Conservation (phyloP, 345 rosid species). For the Limnanthes douglasii region DNA sequence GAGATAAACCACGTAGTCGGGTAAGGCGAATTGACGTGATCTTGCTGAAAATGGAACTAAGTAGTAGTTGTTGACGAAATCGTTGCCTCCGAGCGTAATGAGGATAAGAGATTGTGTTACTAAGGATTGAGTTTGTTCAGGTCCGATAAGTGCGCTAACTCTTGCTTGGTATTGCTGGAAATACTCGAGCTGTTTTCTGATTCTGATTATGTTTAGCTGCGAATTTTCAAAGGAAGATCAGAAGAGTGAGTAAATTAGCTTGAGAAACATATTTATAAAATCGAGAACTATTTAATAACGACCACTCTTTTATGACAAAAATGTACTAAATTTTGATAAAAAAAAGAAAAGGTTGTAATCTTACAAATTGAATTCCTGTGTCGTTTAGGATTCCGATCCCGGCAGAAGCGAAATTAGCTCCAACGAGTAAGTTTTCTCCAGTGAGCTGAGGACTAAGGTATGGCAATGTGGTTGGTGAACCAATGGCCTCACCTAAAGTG, state of each 20-base stretch:
- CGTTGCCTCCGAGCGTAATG: slow-evolving; percentile 84
- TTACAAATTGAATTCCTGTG: slow-evolving; percentile 74
- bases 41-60: slow-evolving; percentile 74
- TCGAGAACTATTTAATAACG: background rate
- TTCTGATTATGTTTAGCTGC: slow-evolving; percentile 73
- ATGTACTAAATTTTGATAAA: background rate
- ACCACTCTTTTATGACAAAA: background rate
- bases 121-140: slow-evolving; percentile 28
- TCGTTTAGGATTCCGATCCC: slow-evolving; percentile 87
- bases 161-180: slow-evolving; percentile 61
- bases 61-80: slow-evolving; percentile 86
- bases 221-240: slow-evolving; percentile 2
- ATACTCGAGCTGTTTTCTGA: slow-evolving; percentile 34
- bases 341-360: background rate
- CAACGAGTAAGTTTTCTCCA: slow-evolving; percentile 49
- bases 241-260: background rate
- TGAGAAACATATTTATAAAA: background rate
- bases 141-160: slow-evolving; percentile 42
- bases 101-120: slow-evolving; percentile 58
- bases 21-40: slow-evolving; percentile 60
- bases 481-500: slow-evolving; percentile 51
- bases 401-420: slow-evolving; percentile 91
- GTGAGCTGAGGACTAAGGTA: slow-evolving; percentile 57
- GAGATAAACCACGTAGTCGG: slow-evolving; percentile 46
- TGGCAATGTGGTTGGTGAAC: slow-evolving; percentile 55